A percentile compares a stretch with the other conserved stretches of the same genome.
Conservation (phyloP, 116 monocot genomes). For the Trichopus zeylanicus region DNA sequence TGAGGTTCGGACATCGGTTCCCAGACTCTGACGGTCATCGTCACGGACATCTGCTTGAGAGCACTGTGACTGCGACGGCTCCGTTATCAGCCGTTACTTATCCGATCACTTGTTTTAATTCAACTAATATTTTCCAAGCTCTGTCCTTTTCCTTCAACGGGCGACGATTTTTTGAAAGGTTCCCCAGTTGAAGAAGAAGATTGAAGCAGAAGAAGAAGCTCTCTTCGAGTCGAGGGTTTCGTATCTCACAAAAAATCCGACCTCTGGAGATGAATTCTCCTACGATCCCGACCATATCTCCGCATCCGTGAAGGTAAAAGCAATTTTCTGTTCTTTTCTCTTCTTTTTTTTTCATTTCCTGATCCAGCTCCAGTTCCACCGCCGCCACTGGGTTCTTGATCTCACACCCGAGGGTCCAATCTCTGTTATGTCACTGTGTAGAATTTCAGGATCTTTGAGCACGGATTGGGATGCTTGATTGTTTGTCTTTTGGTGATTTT, state of each 20-base stretch:
- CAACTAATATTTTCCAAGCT: neutral
- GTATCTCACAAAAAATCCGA: slow-evolving; percentile 7
- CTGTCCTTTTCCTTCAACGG: slow-evolving; percentile 30
- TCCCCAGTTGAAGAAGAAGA: neutral
- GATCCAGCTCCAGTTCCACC: neutral
- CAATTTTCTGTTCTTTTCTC: neutral
- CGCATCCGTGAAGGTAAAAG: neutral
- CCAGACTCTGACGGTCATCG: slow-evolving; percentile 7
- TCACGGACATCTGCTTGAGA: slow-evolving; percentile 24
- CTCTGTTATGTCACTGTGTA: no score
- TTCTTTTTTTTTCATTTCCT: neutral
- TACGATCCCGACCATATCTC: neutral
- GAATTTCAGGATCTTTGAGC: no score
- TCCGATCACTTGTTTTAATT: neutral
- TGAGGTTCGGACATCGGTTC: slow-evolving; percentile 28
- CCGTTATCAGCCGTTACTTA: neutral
- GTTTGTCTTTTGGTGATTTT: neutral
- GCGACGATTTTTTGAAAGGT: slow-evolving; percentile 37
- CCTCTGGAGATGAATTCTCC: neutral
- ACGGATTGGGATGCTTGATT: slow-evolving; percentile 3
- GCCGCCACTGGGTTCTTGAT: no score
- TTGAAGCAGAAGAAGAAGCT: no score
- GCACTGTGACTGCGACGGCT: no score
- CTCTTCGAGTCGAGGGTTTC: slow-evolving; percentile 31
- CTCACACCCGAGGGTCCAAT: no score